phyloP scores from a whole-genome alignment of 352 stramenopile species.

The Phytophthora fragariaefolia region DNA sequence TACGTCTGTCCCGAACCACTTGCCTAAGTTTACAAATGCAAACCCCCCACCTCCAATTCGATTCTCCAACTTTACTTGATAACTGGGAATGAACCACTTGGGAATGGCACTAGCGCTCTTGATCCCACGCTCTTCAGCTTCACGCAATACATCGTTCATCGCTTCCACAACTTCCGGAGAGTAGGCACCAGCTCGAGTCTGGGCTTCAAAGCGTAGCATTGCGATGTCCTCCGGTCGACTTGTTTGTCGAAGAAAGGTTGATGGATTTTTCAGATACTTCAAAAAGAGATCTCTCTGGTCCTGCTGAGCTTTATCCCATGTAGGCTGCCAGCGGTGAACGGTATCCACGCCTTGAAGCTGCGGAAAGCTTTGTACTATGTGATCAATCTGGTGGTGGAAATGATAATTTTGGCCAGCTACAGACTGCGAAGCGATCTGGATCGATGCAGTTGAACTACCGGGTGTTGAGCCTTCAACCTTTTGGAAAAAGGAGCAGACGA shows the following conservation, averaged over 20 bases:
- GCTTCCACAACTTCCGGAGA: conserved; percentile 23
- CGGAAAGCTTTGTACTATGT: conserved; percentile 20
- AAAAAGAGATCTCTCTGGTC: conserved; percentile 25
- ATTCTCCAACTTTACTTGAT: conserved; percentile 31
- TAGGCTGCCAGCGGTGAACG: conserved; percentile 37
- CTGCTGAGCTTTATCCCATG: conserved; percentile 30
- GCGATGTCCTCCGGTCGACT: conserved; percentile 21
- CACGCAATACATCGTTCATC: conserved; percentile 29
- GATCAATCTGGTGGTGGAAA: conserved; percentile 32
- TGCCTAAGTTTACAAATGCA: conserved; percentile 30
- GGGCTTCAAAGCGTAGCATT: conserved; percentile 36
- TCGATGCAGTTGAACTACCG: neutral
- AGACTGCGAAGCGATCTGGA: conserved; percentile 32
- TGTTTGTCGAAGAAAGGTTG: conserved; percentile 21
- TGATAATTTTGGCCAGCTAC: conserved; percentile 31
- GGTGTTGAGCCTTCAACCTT: conserved; percentile 15
- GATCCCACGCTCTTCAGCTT: conserved; percentile 26
- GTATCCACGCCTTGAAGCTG: conserved; percentile 15
- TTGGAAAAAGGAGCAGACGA: conserved; percentile 15
- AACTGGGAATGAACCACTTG: conserved; percentile 37
- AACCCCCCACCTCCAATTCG: conserved; percentile 27
- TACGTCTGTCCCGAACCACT: conserved; percentile 38
- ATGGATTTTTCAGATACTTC: conserved; percentile 24
- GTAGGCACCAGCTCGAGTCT: conserved; percentile 34
- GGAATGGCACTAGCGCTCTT: conserved; percentile 27